These are phyloP conservation scores for Penicillium canariense DNA, from an alignment of 495 filamentous ascomycete genomes.

Conservation along the genomic window DNA sequence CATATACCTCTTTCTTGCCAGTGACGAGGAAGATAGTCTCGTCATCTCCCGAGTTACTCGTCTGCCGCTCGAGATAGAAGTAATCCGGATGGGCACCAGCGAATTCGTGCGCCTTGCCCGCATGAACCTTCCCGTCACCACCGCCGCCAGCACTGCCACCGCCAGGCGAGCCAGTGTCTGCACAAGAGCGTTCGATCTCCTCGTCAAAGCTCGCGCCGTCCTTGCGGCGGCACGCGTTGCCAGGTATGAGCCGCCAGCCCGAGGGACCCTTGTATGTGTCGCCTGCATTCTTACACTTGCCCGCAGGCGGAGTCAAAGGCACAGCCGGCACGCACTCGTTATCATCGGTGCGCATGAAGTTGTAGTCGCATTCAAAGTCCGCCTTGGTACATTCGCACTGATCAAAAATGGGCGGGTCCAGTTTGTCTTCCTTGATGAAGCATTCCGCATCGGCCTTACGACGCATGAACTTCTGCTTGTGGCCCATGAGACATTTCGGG, in stretches of 20 bases:
- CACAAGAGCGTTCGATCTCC: conserved; percentile 50
- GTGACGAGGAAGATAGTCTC: conserved; percentile 87
- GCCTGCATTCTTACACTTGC: conserved; percentile 60
- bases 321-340: conserved; percentile 64
- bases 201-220: conserved; percentile 45
- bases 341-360: conserved; percentile 64
- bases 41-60: conserved; percentile 58
- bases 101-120: conserved; percentile 53
- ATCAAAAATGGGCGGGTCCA: conserved; percentile 60
- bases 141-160: conserved; percentile 4
- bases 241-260: conserved; percentile 89
- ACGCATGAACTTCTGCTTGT: conserved; percentile 77
- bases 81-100: conserved; percentile 55
- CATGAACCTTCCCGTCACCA: conserved; percentile 59
- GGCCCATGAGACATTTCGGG: conserved; percentile 90
- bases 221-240: conserved; percentile 74
- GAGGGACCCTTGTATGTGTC: conserved; percentile 80
- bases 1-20: conserved; percentile 57
- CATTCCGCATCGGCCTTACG: conserved; percentile 84
- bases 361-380: conserved; percentile 95
- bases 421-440: conserved; percentile 80
- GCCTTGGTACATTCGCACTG: conserved; percentile 73
- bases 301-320: conserved; percentile 48
- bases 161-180: conserved; percentile 43
- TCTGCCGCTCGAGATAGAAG: conserved; percentile 81